phyloP scores from a whole-genome alignment of 192 early-diverging fungal genomes.

The Podila epicladia region DNA sequence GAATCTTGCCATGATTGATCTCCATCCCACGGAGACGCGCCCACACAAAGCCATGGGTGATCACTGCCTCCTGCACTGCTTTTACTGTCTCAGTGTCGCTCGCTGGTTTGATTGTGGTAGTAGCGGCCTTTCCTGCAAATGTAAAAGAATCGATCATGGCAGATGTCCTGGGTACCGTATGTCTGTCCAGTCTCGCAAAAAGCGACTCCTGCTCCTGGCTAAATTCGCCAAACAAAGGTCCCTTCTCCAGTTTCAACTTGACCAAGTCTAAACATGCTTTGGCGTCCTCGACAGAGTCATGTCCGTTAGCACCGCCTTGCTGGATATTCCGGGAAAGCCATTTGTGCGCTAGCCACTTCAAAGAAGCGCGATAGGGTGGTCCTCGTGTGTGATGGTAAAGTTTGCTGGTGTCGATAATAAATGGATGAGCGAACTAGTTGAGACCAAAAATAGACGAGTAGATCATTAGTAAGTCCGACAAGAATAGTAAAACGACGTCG shows the following conservation, averaged over 20 bases:
- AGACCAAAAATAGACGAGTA: neutral
- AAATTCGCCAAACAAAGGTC: slow-evolving; percentile 53
- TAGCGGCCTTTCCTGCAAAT: neutral
- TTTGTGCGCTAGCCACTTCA: slow-evolving; percentile 60
- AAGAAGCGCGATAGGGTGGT: slow-evolving; percentile 57
- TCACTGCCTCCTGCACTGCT: slow-evolving; percentile 9
- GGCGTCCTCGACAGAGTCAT: slow-evolving; percentile 79
- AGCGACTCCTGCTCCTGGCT: slow-evolving; percentile 37
- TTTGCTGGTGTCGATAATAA: slow-evolving; percentile 70
- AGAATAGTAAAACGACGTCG: neutral
- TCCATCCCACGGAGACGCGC: slow-evolving; percentile 38
- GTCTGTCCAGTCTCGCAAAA: slow-evolving; percentile 19
- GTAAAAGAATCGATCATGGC: slow-evolving; percentile 37
- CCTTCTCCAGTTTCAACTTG: slow-evolving; percentile 58
- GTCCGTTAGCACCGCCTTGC: slow-evolving; percentile 55
- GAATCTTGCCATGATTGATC: slow-evolving; percentile 28
- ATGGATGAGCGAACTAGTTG: slow-evolving; percentile 59
- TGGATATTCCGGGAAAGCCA: slow-evolving; percentile 68
- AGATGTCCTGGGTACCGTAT: slow-evolving; percentile 15
- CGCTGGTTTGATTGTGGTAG: slow-evolving; percentile 6
- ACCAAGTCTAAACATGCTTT: slow-evolving; percentile 69
- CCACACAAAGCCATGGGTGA: slow-evolving; percentile 28
- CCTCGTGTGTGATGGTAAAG: slow-evolving; percentile 65
- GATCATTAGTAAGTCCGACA: neutral
- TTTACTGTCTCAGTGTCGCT: slow-evolving; percentile 21